Base-by-base conservation (phyloP, 2,329 filamentous ascomycete genomes). In the Chrysoporthe deuterocubensis region DNA sequence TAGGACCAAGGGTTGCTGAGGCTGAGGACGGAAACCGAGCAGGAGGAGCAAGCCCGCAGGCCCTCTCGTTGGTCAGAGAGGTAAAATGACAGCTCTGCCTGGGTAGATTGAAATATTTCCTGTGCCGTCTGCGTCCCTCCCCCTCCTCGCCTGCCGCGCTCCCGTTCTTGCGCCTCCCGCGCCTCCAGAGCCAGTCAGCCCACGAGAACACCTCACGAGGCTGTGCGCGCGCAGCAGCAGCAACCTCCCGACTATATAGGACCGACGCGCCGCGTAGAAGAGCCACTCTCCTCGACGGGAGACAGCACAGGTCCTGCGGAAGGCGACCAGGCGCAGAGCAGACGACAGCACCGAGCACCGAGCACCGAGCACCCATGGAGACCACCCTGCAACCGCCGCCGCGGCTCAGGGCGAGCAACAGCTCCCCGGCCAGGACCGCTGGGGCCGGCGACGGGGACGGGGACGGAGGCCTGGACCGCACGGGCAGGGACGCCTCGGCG, bases 401-500 rank as follows among this genome's bases (percentile, higher is more conserved):
- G 52, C 54, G 50, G 37, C 40, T 61, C n/a, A 37, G 43, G n/a
- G 43, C 65, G 46, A 61, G 65, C 43, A 37, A 58, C 58, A 61
- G 65, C 59, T 60, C 67, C 42, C 64, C 59, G 46, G 21, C 40
- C 40, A 42, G 56, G 8, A n/a, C 56, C 61, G 46, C 44, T 40
- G 26, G 46, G 42, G n/a, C 40, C 4, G 52, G 32, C 32, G 46
- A 21, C 43, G 54, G 56, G 50, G 37, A 40, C 4, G n/a, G n/a
- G 50, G 37, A 40, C 8, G n/a, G n/a, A 44, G 21, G 43, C 21
- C 65, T 58, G 32, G 52, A 48, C 18, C 37, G n/a, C 50, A 37
- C 57, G 52, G 58, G 50, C 44, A 59, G 59, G 5, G 57, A 62
- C 59, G 26, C 48, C 66, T 64, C 69, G 34, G 64, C 70, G 32